phyloP scores from a whole-genome alignment of 1,284 basidiomycete genomes.

The Sporisorium sorghi region DNA sequence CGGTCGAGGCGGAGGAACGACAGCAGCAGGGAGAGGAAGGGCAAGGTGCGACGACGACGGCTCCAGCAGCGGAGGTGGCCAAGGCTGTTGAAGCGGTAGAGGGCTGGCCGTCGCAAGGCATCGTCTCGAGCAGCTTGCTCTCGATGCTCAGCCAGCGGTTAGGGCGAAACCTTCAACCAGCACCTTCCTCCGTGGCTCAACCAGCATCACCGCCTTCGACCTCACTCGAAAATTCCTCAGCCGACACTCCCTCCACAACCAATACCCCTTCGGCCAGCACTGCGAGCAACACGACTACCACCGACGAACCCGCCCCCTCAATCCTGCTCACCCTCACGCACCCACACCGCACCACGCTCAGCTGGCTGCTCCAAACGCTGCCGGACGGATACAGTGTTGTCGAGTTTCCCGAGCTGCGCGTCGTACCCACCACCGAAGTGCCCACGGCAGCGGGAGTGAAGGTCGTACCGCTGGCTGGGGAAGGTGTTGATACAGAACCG shows the following conservation, averaged over 20 bases:
- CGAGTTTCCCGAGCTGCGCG: slow-evolving; percentile 26
- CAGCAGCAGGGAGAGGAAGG: background rate
- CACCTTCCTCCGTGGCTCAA: background rate
- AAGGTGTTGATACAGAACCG: background rate
- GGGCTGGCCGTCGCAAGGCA: background rate
- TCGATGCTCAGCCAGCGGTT: slow-evolving; percentile 18
- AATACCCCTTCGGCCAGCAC: background rate
- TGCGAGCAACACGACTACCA: background rate
- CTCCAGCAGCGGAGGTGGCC: too few relatives aligned
- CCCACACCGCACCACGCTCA: slow-evolving; percentile 11
- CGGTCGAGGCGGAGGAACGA: background rate
- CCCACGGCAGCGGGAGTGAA: background rate
- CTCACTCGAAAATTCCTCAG: background rate
- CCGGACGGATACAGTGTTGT: slow-evolving; percentile 27
- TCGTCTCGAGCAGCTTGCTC: slow-evolving; percentile 25
- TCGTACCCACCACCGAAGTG: background rate
- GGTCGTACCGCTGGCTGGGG: slow-evolving; percentile 1
- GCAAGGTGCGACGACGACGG: background rate
- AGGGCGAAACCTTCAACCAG: slow-evolving; percentile 1
- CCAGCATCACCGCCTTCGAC: background rate
- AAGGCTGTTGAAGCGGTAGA: background rate
- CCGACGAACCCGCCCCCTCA: slow-evolving; percentile 3
- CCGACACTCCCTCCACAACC: background rate
- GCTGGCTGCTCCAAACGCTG: slow-evolving; percentile 9
- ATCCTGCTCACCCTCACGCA: slow-evolving; percentile 3